Evolutionary conservation across 306 rosid species (phyloP).

Genomic region (Rosa rugosa): DNA sequence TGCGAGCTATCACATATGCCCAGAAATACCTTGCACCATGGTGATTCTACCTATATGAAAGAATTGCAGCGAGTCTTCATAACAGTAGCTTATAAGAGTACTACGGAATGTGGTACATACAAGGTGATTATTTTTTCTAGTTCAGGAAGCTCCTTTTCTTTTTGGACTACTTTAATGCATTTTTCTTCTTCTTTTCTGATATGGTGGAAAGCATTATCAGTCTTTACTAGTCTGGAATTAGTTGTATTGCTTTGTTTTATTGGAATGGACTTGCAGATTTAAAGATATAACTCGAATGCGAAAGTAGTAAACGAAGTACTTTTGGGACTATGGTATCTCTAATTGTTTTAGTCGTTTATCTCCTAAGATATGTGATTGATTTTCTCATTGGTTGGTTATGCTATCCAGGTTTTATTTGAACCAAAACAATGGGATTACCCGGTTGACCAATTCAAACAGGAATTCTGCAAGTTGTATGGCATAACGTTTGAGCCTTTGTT

Average conservation of each 20-base stretch:
- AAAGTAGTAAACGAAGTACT: neutral
- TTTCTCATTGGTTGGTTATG: conserved; percentile 16
- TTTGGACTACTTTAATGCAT: conserved; percentile 4
- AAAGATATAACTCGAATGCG: neutral
- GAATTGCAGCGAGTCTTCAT: conserved; percentile 86
- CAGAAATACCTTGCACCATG: conserved; percentile 82
- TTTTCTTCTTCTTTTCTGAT: neutral
- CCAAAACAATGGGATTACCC: conserved; percentile 87
- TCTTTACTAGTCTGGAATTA: conserved; percentile 3
- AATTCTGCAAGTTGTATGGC: conserved; percentile 97
- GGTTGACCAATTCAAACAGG: conserved; percentile 85
- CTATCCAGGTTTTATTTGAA: conserved; percentile 82
- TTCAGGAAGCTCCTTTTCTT: neutral
- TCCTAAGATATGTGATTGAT: conserved; percentile 3
- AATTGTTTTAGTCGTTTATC: neutral
- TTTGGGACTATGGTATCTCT: neutral
- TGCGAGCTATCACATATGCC: conserved; percentile 83
- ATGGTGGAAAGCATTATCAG: conserved; percentile 5
- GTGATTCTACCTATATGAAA: conserved; percentile 79
- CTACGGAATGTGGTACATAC: conserved; percentile 74
- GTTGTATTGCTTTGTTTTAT: neutral
- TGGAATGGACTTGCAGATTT: neutral
- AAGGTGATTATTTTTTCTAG: conserved; percentile 55
- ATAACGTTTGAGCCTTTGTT: conserved; percentile 92
- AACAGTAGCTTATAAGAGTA: conserved; percentile 80